Conservation (phyloP, 2,329 filamentous ascomycete genomes). For the Davidsoniella australis region DNA sequence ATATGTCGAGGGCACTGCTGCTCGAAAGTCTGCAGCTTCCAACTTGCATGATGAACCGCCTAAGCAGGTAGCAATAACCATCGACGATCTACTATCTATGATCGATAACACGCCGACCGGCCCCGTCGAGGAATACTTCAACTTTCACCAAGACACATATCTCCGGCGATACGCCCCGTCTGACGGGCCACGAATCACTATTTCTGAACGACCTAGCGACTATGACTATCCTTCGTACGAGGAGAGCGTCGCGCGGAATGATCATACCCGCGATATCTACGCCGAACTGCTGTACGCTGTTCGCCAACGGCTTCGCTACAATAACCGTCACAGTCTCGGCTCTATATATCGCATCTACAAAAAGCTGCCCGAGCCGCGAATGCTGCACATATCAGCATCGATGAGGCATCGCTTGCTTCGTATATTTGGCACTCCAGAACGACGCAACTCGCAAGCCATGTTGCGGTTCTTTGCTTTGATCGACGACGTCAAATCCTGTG, state of each 20-base stretch:
- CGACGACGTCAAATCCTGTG: conserved; percentile 63
- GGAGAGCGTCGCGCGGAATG: conserved; percentile 22
- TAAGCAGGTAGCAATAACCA: too few species aligned
- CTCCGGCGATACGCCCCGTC: conserved; percentile 34
- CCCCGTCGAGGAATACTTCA: conserved; percentile 35
- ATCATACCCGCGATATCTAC: conserved; percentile 22
- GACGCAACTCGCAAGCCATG: conserved; percentile 45
- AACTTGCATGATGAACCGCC: not conserved
- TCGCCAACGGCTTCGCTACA: conserved; percentile 25
- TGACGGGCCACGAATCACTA: conserved; percentile 29
- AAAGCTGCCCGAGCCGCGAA: conserved; percentile 33
- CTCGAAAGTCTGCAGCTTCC: not conserved
- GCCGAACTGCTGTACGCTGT: conserved; percentile 26
- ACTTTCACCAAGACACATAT: conserved; percentile 35
- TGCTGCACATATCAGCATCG: conserved; percentile 30
- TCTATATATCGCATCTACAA: conserved; percentile 32
- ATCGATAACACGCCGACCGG: conserved; percentile 29
- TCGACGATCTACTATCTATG: conserved; percentile 33
- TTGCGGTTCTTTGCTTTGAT: conserved; percentile 69
- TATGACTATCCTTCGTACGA: conserved; percentile 27
- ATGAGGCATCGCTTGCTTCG: conserved; percentile 49
- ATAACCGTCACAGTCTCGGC: conserved; percentile 23
- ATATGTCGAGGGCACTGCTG: too few species aligned
- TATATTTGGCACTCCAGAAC: conserved; percentile 46
- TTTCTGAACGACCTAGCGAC: conserved; percentile 36